Percentiles rank a stretch among this genome's conserved stretches.
Evolutionary conservation across 495 filamentous ascomycete species (phyloP).

Genomic region (Daldinia decipiens): DNA sequence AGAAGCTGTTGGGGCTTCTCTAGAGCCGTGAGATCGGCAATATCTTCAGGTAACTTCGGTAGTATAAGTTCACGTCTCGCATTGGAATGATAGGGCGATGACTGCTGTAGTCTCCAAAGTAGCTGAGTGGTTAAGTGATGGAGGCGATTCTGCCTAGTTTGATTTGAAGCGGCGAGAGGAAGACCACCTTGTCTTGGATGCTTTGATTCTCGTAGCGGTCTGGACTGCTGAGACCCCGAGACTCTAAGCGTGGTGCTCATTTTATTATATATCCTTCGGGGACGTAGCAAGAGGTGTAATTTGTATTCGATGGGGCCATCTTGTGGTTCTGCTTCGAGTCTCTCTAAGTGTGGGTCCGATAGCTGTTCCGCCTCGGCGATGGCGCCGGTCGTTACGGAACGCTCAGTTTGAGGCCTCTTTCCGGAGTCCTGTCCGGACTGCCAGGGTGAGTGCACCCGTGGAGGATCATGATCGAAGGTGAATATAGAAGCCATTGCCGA

Average conservation of each 20-base stretch:
- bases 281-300: slow-evolving; percentile 86
- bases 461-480: slow-evolving; percentile 89
- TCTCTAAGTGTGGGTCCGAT: slow-evolving; percentile 76
- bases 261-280: slow-evolving; percentile 75
- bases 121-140: slow-evolving; percentile 94
- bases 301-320: slow-evolving; percentile 97
- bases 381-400: slow-evolving; percentile 45
- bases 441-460: slow-evolving; percentile 91
- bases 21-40: slow-evolving; percentile 61
- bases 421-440: slow-evolving; percentile 60
- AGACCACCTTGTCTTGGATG: slow-evolving; percentile 50
- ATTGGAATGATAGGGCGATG: slow-evolving; percentile 87
- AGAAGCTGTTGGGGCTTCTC: slow-evolving; percentile 70
- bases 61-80: slow-evolving; percentile 71
- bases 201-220: slow-evolving; percentile 69
- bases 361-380: slow-evolving; percentile 61
- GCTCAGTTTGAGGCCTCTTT: slow-evolving; percentile 45
- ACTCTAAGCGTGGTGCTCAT: slow-evolving; percentile 58
- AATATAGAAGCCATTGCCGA: slow-evolving; percentile 91
- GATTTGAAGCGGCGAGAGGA: slow-evolving; percentile 57
- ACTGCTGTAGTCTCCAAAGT: slow-evolving; percentile 94
- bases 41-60: slow-evolving; percentile 74
- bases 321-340: slow-evolving; percentile 89
- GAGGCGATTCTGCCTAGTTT: slow-evolving; percentile 81
- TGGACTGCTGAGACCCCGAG: slow-evolving; percentile 66